phyloP scores from a whole-genome alignment of 2,329 filamentous ascomycete species.

The Stemphylium beticola region DNA sequence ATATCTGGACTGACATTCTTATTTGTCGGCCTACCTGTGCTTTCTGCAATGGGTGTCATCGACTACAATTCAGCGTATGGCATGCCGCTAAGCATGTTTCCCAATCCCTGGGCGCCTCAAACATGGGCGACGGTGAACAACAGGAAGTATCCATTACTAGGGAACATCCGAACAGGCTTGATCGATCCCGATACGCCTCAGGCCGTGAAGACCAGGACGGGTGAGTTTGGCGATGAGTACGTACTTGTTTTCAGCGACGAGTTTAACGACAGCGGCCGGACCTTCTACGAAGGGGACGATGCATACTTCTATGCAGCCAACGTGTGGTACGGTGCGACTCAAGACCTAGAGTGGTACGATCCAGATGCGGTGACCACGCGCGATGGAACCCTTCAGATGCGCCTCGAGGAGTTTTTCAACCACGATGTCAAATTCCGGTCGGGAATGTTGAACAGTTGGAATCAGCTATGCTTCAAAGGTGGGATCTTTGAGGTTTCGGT shows the following conservation, averaged over 20 bases:
- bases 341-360: slow-evolving; percentile 60
- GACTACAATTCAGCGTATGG: slow-evolving; percentile 49
- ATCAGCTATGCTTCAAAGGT: slow-evolving; percentile 62
- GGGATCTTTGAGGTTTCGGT: slow-evolving; percentile 61
- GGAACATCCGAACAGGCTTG: slow-evolving; percentile 56
- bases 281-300: slow-evolving; percentile 64
- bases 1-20: slow-evolving; percentile 56
- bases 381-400: slow-evolving; percentile 55
- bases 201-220: slow-evolving; percentile 53
- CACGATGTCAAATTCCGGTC: slow-evolving; percentile 57
- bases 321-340: slow-evolving; percentile 62
- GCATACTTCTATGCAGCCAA: slow-evolving; percentile 61
- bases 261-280: slow-evolving; percentile 60
- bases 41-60: slow-evolving; percentile 54
- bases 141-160: slow-evolving; percentile 54
- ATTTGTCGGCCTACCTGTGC: slow-evolving; percentile 59
- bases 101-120: slow-evolving; percentile 34
- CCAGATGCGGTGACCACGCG: slow-evolving; percentile 60
- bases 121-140: slow-evolving; percentile 58
- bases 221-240: slow-evolving; percentile 54
- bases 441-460: slow-evolving; percentile 62
- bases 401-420: slow-evolving; percentile 54
- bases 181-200: slow-evolving; percentile 61
- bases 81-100: slow-evolving; percentile 51
- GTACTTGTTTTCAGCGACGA: slow-evolving; percentile 64